Evolutionary conservation across 331 rosid genomes (phyloP).

Genomic region (Rhamnella rubrinervis): DNA sequence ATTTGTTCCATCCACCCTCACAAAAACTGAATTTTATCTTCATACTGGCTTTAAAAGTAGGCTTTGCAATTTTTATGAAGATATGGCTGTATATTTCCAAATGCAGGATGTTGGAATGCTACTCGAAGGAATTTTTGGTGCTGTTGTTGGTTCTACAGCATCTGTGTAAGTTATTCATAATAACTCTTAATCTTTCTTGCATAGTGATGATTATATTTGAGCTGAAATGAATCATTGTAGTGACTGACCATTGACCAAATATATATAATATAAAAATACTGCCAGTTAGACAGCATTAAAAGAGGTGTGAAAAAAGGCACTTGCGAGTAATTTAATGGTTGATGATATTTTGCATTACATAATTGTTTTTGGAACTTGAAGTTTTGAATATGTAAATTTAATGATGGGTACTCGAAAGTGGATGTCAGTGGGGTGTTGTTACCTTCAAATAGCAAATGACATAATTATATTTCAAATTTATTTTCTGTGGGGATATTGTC

Average conservation of each 20-base stretch:
- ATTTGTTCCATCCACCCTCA: background rate
- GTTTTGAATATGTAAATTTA: background rate
- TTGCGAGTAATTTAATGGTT: slow-evolving; percentile 22
- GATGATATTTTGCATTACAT: slow-evolving; percentile 20
- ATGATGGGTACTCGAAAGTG: background rate
- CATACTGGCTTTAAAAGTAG: background rate
- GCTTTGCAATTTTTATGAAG: slow-evolving; percentile 5
- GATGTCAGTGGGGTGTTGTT: background rate
- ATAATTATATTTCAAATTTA: background rate
- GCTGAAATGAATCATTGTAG: too few relatives aligned
- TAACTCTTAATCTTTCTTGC: too few relatives aligned
- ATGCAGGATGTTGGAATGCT: slow-evolving; percentile 79
- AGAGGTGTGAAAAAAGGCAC: background rate
- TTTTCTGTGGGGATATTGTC: background rate
- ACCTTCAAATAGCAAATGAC: background rate
- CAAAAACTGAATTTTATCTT: background rate
- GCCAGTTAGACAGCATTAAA: background rate
- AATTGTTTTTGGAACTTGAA: background rate
- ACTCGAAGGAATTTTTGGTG: slow-evolving; percentile 82
- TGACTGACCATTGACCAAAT: too few relatives aligned
- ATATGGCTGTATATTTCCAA: slow-evolving; percentile 15
- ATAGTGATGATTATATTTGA: too few relatives aligned
- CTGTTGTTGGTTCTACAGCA: slow-evolving; percentile 78
- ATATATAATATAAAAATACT: too few relatives aligned
- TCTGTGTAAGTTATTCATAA: slow-evolving; percentile 64